Evolutionary conservation across 2,329 filamentous ascomycete species (phyloP).

Genomic region (Coleophoma cylindrospora): DNA sequence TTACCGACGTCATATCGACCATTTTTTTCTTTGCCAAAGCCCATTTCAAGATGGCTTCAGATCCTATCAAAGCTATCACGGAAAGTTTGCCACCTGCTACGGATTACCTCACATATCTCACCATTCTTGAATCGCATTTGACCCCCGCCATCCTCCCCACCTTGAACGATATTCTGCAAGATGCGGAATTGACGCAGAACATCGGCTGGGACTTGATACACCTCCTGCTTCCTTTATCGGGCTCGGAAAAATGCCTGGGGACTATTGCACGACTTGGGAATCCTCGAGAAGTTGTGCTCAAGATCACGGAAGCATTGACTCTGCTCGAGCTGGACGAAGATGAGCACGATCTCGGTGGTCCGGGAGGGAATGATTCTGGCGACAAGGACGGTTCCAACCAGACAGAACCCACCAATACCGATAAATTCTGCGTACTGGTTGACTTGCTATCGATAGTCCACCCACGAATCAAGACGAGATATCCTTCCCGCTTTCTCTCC

Average conservation of each 20-base stretch:
- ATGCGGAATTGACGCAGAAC: conserved; percentile 63
- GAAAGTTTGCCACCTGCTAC: conserved; percentile 39
- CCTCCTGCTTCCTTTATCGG: conserved; percentile 63
- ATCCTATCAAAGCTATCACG: conserved; percentile 21
- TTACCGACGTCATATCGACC: not conserved
- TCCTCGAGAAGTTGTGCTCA: conserved; percentile 75
- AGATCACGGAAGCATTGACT: conserved; percentile 69
- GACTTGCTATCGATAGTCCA: conserved; percentile 70
- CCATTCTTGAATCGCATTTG: conserved; percentile 70
- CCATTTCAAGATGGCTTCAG: conserved; percentile 14
- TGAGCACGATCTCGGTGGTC: conserved; percentile 34
- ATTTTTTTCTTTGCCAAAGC: no score
- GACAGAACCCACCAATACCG: conserved; percentile 18
- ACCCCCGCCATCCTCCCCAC: conserved; percentile 61
- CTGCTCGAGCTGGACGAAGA: conserved; percentile 42
- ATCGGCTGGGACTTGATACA: conserved; percentile 84
- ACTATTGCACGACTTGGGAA: conserved; percentile 75
- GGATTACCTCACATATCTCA: conserved; percentile 73
- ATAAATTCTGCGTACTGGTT: conserved; percentile 64
- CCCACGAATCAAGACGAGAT: conserved; percentile 69
- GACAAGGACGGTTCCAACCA: conserved; percentile 8
- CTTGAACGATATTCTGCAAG: conserved; percentile 64
- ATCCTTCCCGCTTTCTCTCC: conserved; percentile 73
- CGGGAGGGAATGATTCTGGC: conserved; percentile 11
- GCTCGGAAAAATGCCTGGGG: conserved; percentile 65